These are phyloP conservation scores for Penicillium atrosanguineum DNA, from an alignment of 495 filamentous ascomycete genomes.

Conservation along the genomic window DNA sequence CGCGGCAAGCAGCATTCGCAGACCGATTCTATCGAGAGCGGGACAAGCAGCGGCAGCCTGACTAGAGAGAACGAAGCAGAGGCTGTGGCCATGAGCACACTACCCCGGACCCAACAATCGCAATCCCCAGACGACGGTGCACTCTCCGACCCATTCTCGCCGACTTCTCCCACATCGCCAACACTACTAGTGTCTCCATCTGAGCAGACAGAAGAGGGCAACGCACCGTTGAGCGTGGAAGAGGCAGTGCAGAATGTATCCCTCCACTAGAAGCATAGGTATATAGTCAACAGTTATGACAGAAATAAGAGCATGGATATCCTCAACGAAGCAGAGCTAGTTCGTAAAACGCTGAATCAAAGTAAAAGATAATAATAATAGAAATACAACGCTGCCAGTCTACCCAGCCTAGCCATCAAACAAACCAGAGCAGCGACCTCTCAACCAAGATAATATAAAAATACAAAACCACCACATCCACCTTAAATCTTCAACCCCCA, in stretches of 20 bases:
- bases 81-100: slow-evolving; percentile 10
- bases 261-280: slow-evolving; percentile 16
- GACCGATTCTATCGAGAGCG: slow-evolving; percentile 26
- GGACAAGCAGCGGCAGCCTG: slow-evolving; percentile 16
- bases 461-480: not conserved
- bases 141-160: slow-evolving; percentile 23
- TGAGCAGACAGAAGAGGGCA: not conserved
- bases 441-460: not conserved
- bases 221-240: slow-evolving; percentile 30
- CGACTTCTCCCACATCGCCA: slow-evolving; percentile 24
- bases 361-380: not conserved
- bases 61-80: slow-evolving; percentile 14
- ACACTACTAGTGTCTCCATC: slow-evolving; percentile 18
- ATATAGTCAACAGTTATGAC: not conserved
- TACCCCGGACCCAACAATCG: not conserved
- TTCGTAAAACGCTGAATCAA: slow-evolving; percentile 2
- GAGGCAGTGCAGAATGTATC: slow-evolving; percentile 43
- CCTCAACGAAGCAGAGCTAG: not conserved
- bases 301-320: not conserved
- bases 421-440: not conserved
- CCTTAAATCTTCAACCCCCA: slow-evolving; percentile 49
- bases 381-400: not conserved
- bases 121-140: not conserved
- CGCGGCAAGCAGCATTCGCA: slow-evolving; percentile 29
- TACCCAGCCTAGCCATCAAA: not conserved